Evolutionary conservation across 2,329 filamentous ascomycete species (phyloP), one percentile per base, ranked within the genome.

Genomic region (Ophiostoma quercus): DNA sequence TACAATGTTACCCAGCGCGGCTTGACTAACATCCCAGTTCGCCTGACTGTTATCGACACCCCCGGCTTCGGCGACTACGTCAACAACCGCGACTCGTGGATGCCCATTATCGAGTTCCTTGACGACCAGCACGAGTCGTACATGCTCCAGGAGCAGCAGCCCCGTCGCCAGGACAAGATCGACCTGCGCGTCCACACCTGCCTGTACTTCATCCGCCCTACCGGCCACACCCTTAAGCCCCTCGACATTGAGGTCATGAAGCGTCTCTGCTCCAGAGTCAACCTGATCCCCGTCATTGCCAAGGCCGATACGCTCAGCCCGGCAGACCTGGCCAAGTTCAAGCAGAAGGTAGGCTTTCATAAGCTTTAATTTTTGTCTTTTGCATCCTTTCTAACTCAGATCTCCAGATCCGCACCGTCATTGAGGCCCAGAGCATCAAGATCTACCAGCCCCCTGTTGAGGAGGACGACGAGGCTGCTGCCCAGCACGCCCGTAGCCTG

Each of bases 71-170:
- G 95, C 81, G 95, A 99, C 87, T 99, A 99, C 79, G 95, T 99
- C 81, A 99, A 99, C 90, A 99, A 99, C 88, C 92, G 94, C 79
- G 95, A 99, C 82, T 98, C 95, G 73, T 99, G 95, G 95, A 96
- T 97, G 87, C 95, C 95, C 80, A 98, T 99, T 79, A 98, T 99
- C 82, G 95, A 99, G 83, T 99, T 99, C 85, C 87, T 99, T 77
- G 95, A 99, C 83, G 95, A 99, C 84, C 95, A 99, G 87, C 96
- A 99, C 82, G 95, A 99, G 86, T 99, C 95, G 51, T 99, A 99
- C 84, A 99, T 99, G 95, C 87, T 99, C 79, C 95, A 99, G 86
- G 95, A 99, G 88, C 95, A 99, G 83, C 95, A 99, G 84, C 95
- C 96, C 76, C 92, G 92, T 82, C 93, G 95, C 78, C 90, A 91